A percentile compares a stretch with the other conserved stretches of the same genome.
phyloP scores from a whole-genome alignment of 179 eudicot genomes.

The Heliamphora pulchella region DNA sequence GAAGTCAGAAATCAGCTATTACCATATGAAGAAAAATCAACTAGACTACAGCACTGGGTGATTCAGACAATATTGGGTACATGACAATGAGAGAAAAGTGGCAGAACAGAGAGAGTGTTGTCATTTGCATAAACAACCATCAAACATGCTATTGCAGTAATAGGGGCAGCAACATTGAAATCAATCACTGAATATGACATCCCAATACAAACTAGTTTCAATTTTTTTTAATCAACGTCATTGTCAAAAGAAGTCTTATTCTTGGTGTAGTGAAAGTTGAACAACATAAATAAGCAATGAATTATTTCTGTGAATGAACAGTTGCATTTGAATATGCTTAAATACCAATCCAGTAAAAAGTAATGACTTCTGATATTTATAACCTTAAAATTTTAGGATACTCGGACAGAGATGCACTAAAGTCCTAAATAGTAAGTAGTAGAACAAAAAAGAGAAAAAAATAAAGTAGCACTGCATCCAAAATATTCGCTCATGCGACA shows the following conservation, averaged over 20 bases:
- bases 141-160: background rate
- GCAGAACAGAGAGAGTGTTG: background rate
- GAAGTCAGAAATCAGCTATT: slow-evolving; percentile 6
- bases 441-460: background rate
- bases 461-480: background rate
- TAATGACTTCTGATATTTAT: background rate
- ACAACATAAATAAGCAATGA: background rate
- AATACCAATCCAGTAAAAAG: background rate
- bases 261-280: background rate
- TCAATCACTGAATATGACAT: background rate
- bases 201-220: background rate
- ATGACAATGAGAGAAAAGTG: background rate
- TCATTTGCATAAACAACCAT: background rate
- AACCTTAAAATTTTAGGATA: too few species aligned
- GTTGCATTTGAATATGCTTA: background rate
- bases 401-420: background rate
- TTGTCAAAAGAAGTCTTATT: slow-evolving; percentile 1
- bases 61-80: background rate
- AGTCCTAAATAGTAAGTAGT: background rate
- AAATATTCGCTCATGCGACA: background rate
- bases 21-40: background rate
- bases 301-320: background rate
- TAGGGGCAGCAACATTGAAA: background rate
- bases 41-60: background rate
- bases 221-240: background rate